Base-by-base conservation (phyloP, 345 rosid genomes). In the Dimocarpus longan region DNA sequence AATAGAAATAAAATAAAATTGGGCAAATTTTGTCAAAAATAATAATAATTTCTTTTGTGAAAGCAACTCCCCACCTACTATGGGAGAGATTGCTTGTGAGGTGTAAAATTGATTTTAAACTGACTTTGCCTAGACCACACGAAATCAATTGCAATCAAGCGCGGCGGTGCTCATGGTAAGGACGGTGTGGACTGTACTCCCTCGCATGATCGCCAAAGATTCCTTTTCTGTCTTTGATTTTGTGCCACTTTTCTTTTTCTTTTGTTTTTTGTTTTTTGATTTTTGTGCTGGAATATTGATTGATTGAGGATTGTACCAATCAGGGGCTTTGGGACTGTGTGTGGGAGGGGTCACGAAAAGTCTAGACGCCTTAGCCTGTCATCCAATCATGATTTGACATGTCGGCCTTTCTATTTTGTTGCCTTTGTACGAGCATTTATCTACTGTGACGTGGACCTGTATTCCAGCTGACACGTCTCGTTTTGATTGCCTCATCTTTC, bases 61-160 rank as follows among this genome's bases (percentile, higher is more conserved):
- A 91, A 90, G 89, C 85, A 90, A 87, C 92, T 40, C 82, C 69
- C 77, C 82, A 88, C 91, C 97, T 3, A 85, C 89, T 75, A 79
- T 21, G 24, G 63, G 5, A 72, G 71, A 65, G 79, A 67, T 85
- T 82, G 77, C 81, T 79, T 85, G 81, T 74, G 79, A 76, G 73
- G 50, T 59, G 68, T 77, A 42, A 66, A 0, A 48, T 78, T 71
- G 64, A 66, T 79, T 70, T 75, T 39, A 32, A 32, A 69, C 64
- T 12, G 16, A 43, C 76, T 50, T 82, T 79, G 80, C 78, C 80
- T 76, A 10, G 0, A 28, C 56, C 80, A 44, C 82, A 83, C 71
- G 82, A 59, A 71, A 83, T 71, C 69, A 66, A 10, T 60, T 8
- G 65, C 22, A 60, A 60, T 60, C 65, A 21, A 18, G 63, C 19